Evolutionary conservation across 495 filamentous ascomycete genomes (phyloP).

Genomic region (Trypethelium eluteriae): DNA sequence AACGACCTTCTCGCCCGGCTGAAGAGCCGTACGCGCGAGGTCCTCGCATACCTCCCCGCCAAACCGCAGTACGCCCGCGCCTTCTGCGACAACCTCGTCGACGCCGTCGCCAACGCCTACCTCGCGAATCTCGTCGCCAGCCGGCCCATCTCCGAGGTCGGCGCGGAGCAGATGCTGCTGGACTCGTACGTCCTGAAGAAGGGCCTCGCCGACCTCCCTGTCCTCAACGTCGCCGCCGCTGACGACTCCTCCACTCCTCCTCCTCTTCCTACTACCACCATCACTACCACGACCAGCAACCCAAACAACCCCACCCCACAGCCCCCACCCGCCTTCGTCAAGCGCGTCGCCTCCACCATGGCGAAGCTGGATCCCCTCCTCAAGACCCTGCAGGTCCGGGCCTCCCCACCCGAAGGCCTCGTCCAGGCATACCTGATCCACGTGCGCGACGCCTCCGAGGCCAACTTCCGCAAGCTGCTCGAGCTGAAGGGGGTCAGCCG

Average conservation of each 20-base stretch:
- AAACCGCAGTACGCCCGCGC: slow-evolving; percentile 92
- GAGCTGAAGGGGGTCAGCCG: slow-evolving; percentile 46
- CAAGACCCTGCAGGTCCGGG: slow-evolving; percentile 92
- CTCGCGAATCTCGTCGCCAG: slow-evolving; percentile 79
- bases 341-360: slow-evolving; percentile 80
- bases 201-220: slow-evolving; percentile 60
- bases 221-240: slow-evolving; percentile 43
- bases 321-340: slow-evolving; percentile 61
- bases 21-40: slow-evolving; percentile 61
- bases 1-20: slow-evolving; percentile 66
- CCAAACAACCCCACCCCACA: slow-evolving; percentile 38
- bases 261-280: not conserved
- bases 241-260: slow-evolving; percentile 22
- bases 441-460: slow-evolving; percentile 40
- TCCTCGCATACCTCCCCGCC: slow-evolving; percentile 54
- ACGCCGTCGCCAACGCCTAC: slow-evolving; percentile 70
- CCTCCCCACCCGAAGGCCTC: slow-evolving; percentile 82
- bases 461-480: slow-evolving; percentile 94
- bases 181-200: slow-evolving; percentile 90
- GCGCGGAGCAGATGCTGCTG: slow-evolving; percentile 96
- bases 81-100: slow-evolving; percentile 90
- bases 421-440: slow-evolving; percentile 81
- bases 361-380: slow-evolving; percentile 78
- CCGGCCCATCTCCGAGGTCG: slow-evolving; percentile 81
- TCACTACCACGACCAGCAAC: slow-evolving; percentile 18